Conservation (phyloP, 768 basidiomycete genomes). For the Naganishia kalamii region DNA sequence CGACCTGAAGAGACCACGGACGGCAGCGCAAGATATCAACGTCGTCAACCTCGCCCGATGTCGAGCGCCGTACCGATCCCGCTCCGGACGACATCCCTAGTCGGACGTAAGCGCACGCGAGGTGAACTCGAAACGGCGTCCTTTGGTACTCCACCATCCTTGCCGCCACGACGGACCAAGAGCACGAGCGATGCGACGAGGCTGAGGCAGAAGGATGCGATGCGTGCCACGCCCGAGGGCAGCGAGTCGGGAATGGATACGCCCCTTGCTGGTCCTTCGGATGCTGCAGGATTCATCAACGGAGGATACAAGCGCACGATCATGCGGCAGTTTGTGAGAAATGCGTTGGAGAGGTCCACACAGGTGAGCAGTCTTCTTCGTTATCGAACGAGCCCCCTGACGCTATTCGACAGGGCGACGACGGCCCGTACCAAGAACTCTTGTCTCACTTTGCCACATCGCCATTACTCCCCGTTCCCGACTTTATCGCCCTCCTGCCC, state of each 20-base stretch:
- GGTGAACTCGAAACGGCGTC: constrained; percentile 8
- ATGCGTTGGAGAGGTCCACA: constrained; percentile 38
- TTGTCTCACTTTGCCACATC: constrained; percentile 65
- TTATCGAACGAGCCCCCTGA: background rate
- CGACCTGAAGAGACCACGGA: no score
- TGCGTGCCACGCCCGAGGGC: background rate
- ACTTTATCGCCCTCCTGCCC: constrained; percentile 46
- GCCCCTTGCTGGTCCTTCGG: background rate
- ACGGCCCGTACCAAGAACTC: constrained; percentile 77
- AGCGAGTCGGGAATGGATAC: constrained; percentile 1
- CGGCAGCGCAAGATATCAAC: no score
- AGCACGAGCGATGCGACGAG: constrained; percentile 34
- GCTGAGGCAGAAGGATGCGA: constrained; percentile 1
- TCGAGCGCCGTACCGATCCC: constrained; percentile 5
- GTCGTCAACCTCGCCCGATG: no score
- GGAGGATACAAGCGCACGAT: constrained; percentile 42
- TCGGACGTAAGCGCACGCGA: constrained; percentile 16
- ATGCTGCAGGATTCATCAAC: background rate
- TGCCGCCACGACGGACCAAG: constrained; percentile 36
- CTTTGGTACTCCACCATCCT: constrained; percentile 5
- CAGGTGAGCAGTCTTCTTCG: constrained; percentile 21
- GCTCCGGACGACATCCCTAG: constrained; percentile 7
- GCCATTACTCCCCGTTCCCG: constrained; percentile 49
- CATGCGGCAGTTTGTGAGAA: constrained; percentile 46
- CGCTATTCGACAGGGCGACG: constrained; percentile 55